Base-by-base conservation (phyloP, 495 filamentous ascomycete species). In the Daldinia loculata region DNA sequence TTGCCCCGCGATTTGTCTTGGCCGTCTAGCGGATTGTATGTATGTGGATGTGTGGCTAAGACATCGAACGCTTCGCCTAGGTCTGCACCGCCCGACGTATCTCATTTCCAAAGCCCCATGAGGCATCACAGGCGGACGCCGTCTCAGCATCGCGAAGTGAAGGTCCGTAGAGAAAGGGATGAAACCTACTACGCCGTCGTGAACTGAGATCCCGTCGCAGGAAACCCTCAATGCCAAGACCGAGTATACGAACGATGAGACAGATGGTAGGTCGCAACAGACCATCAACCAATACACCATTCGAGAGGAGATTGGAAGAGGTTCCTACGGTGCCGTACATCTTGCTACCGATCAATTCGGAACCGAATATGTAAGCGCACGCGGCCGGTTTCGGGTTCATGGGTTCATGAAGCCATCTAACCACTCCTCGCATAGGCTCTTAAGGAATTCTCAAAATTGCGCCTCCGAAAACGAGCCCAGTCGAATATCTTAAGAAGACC, bases 361-460 rank as follows among this genome's bases (percentile, higher is more conserved):
- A 6, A 88, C 90, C 56, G 93, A 98, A 93, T 98, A 90, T 88
- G 95, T 97, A 85, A 83, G 91, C 63, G 34, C 39, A 61, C 50
- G 22, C 30, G 22, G 11, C 22, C 6, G 24, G 29, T 38, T 19
- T 79, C 61, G 29, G 56, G 51, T 61, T 70, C 27, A 29, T 24
- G 29, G 56, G 51, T 61, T 70, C 27, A 29, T 24, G 19, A 53
- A 34, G 22, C n/a, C 14, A 12, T 56, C 74, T 77, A 48, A 70
- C 58, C 22, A n/a, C 38, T 45, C 34, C 19, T 55, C 15, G 52
- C 22, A 61, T 66, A 97, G 94, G 95, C 95, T 58, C 89, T 99
- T 67, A 99, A 99, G 80, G 95, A 97, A 74, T 98, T 99, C 80
- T 98, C 95, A 57, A 99, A 99, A 78, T 87, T 93, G 4, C 88